A percentile compares a stretch with the other conserved stretches of the same genome.
phyloP scores from a whole-genome alignment of 192 early-diverging fungal genomes.

The Podila clonocystis region DNA sequence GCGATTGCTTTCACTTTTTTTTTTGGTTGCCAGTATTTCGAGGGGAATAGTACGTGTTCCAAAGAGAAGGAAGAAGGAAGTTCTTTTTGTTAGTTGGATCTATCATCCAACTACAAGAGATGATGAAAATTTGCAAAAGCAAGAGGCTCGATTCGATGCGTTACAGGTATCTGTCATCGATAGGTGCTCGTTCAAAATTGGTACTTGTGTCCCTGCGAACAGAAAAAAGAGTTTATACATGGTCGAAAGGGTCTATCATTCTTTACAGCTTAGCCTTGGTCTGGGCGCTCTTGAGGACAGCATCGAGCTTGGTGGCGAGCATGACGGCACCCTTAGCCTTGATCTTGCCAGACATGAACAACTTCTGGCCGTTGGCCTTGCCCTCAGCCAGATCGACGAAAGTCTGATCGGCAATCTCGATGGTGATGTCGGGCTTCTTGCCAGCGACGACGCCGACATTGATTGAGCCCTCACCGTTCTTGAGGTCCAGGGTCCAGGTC shows the following conservation, averaged over 20 bases:
- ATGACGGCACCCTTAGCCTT: slow-evolving; percentile 84
- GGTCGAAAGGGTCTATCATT: neutral
- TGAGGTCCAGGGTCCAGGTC: slow-evolving; percentile 86
- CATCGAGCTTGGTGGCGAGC: slow-evolving; percentile 77
- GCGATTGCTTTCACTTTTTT: no score
- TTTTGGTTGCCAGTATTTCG: no score
- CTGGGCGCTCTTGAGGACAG: slow-evolving; percentile 66
- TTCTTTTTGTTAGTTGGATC: no score
- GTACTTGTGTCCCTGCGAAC: no score
- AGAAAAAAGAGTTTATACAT: no score
- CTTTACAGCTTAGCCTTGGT: slow-evolving; percentile 71
- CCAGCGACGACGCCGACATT: slow-evolving; percentile 53
- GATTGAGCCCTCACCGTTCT: slow-evolving; percentile 64
- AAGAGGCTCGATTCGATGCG: no score
- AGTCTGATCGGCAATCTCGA: slow-evolving; percentile 78
- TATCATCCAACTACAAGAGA: no score
- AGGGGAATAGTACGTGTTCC: no score
- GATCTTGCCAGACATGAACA: slow-evolving; percentile 92
- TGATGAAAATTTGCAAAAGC: no score
- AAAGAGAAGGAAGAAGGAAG: no score
- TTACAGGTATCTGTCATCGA: no score
- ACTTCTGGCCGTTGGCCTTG: slow-evolving; percentile 90
- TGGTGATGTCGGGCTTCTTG: slow-evolving; percentile 74
- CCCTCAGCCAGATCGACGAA: slow-evolving; percentile 87
- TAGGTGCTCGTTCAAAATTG: no score